A percentile compares a stretch with the other conserved stretches of the same genome.
Evolutionary conservation across 2,329 filamentous ascomycete genomes (phyloP).

Genomic region (Dothiorella sarmentorum): DNA sequence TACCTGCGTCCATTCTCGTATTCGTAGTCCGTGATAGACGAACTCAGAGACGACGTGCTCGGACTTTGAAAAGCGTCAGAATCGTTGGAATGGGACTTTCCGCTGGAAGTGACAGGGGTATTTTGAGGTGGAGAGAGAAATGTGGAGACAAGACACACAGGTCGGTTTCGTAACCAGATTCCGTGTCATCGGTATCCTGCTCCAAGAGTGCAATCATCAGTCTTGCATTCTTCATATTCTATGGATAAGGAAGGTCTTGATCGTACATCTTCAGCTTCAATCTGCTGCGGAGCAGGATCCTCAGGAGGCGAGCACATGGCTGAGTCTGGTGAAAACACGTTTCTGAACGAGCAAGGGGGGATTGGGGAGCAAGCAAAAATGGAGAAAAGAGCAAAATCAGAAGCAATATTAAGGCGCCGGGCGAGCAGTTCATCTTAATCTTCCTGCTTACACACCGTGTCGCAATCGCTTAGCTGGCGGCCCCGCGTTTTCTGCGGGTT

Average conservation of each 20-base stretch:
- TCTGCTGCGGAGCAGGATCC: neutral
- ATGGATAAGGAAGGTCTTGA: rapidly evolving
- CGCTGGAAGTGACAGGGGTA: neutral
- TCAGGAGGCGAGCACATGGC: neutral
- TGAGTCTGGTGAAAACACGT: neutral
- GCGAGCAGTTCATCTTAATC: neutral
- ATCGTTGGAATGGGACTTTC: neutral
- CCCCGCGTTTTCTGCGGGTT: neutral
- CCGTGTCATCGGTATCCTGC: neutral
- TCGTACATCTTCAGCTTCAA: conserved; percentile 1
- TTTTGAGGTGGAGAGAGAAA: neutral
- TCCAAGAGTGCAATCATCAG: neutral
- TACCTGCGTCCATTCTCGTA: conserved; percentile 28
- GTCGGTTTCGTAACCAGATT: neutral
- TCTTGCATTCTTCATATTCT: neutral
- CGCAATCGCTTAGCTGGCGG: neutral
- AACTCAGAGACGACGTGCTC: neutral
- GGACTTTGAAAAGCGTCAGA: neutral
- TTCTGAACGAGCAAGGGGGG: neutral
- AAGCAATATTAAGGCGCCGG: neutral
- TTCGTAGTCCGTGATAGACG: conserved; percentile 2
- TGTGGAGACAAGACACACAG: neutral
- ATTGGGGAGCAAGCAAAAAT: neutral
- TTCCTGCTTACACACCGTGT: neutral
- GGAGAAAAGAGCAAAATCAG: neutral